Conservation (phyloP, 139 green algal genomes). For the Chlamydomonas applanata region DNA sequence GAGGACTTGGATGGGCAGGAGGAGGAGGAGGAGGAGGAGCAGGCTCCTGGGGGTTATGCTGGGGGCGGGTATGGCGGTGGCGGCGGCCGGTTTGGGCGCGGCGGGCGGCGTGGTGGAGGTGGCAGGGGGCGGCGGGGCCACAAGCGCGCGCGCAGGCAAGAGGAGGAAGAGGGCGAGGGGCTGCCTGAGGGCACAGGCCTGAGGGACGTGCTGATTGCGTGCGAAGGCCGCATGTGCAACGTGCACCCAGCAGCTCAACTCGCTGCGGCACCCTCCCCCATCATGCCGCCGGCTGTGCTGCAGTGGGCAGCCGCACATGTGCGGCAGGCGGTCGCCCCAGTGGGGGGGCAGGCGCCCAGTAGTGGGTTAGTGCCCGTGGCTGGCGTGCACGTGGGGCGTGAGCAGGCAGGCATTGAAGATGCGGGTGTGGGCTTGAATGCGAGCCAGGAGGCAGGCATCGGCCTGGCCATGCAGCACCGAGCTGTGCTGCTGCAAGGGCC, state of each 20-base stretch:
- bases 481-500: constrained; percentile 31
- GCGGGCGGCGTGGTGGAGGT: not conserved
- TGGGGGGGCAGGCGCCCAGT: not conserved
- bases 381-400: not conserved
- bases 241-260: constrained; percentile 6
- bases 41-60: not conserved
- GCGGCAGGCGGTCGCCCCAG: not conserved
- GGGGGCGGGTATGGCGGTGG: not conserved
- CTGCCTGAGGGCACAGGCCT: constrained; percentile 15
- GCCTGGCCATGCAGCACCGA: constrained; percentile 20
- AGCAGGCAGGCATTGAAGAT: constrained; percentile 5
- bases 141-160: constrained; percentile 3
- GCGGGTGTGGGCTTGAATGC: constrained; percentile 13
- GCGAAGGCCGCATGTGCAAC: too few relatives aligned
- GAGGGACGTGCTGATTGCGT: constrained; percentile 11
- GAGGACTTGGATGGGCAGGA: constrained; percentile 3
- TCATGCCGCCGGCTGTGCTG: constrained; percentile 2
- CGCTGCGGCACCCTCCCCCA: constrained; percentile 1
- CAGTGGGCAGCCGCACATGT: constrained; percentile 14
- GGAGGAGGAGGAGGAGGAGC: not conserved
- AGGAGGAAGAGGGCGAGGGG: constrained; percentile 28
- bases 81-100: not conserved
- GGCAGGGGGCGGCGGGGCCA: not conserved
- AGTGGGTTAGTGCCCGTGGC: not conserved
- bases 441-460: constrained; percentile 20